Evolutionary conservation across 768 basidiomycete genomes (phyloP).

Genomic region (Calocybe cyanea): DNA sequence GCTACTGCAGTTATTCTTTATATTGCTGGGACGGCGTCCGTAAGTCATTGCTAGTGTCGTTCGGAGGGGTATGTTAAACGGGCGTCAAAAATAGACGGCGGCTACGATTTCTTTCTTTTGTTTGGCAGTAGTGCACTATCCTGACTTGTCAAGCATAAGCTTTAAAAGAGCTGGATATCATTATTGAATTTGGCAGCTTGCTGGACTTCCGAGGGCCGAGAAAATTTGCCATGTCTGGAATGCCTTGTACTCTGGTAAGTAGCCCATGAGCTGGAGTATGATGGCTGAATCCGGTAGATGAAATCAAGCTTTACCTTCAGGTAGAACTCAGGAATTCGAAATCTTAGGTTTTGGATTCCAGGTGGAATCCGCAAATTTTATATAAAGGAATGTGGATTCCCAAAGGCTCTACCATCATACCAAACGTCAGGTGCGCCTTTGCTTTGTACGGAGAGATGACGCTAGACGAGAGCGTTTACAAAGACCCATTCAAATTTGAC

Average conservation of each 20-base stretch:
- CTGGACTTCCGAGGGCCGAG: conserved; percentile 29
- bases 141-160: conserved; percentile 31
- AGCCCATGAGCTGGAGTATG: not conserved
- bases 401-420: no score
- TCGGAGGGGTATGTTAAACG: not conserved
- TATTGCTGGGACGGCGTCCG: conserved; percentile 25
- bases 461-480: no score
- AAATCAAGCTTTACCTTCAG: conserved; percentile 10
- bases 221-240: conserved; percentile 32
- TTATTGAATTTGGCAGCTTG: conserved; percentile 30
- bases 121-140: conserved; percentile 35
- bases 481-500: no score
- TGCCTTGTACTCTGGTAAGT: conserved; percentile 24
- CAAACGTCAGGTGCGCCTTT: no score
- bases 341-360: no score
- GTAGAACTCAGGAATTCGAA: no score
- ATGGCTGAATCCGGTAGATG: conserved; percentile 1
- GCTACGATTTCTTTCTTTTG: conserved; percentile 28
- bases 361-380: no score
- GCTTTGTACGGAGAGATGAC: no score
- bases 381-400: no score
- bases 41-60: not conserved
- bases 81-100: conserved; percentile 20
- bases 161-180: conserved; percentile 37
- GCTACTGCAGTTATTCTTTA: conserved; percentile 18